Evolutionary conservation across 1,139 yeast genomes (phyloP).

Genomic region (Diutina pseudorugosa): DNA sequence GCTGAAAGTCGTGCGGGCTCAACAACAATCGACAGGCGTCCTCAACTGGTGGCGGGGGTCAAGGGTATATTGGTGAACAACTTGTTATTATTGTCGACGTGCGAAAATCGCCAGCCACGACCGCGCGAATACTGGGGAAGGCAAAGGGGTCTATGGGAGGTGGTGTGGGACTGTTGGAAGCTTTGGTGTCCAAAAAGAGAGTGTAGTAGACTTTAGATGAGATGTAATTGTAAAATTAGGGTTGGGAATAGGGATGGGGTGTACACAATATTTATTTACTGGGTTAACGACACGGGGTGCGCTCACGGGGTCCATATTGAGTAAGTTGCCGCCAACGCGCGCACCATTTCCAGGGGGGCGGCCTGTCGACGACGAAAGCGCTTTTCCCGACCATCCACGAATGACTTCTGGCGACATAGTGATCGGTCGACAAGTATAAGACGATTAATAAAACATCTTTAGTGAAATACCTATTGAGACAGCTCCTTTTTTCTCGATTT

Average conservation of each 20-base stretch:
- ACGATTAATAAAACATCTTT: too few relatives aligned
- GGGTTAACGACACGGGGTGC: too few relatives aligned
- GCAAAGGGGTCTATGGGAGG: not conserved
- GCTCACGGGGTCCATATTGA: too few relatives aligned
- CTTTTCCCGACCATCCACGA: not conserved
- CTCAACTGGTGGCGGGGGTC: not conserved
- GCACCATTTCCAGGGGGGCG: not conserved
- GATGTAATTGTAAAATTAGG: too few relatives aligned
- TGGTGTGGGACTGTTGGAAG: too few relatives aligned
- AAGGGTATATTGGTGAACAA: not conserved
- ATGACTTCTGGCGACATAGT: not conserved
- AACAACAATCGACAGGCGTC: not conserved
- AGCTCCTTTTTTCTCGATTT: too few relatives aligned
- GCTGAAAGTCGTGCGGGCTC: not conserved
- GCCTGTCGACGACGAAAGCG: not conserved
- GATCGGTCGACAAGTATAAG: too few relatives aligned
- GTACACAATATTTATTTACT: too few relatives aligned
- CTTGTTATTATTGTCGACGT: constrained; percentile 4
- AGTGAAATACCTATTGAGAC: too few relatives aligned
- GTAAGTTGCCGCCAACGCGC: not conserved
- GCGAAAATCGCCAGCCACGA: constrained; percentile 3
- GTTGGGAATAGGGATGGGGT: too few relatives aligned
- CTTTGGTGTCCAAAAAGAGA: too few relatives aligned
- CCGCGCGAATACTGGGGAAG: constrained; percentile 1
- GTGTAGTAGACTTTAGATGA: too few relatives aligned